A percentile compares a stretch with the other conserved stretches of the same genome.
phyloP scores from a whole-genome alignment of 192 early-diverging fungal species.

The Phycomyces blakesleeanus region DNA sequence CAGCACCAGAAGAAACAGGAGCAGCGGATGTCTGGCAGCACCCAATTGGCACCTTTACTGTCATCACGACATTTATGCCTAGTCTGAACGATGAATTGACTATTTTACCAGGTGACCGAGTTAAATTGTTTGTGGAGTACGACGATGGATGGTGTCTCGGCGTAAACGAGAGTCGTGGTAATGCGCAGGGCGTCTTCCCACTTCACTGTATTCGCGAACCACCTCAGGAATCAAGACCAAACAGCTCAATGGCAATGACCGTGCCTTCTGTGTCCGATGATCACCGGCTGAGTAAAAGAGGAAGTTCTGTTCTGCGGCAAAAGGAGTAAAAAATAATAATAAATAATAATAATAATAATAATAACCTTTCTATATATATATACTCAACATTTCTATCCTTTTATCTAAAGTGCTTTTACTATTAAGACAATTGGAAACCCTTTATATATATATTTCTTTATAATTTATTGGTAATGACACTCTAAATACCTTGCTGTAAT shows the following conservation, averaged over 20 bases:
- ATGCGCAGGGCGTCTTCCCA: constrained; percentile 42
- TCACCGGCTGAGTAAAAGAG: neutral
- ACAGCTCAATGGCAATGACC: neutral
- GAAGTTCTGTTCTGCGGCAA: neutral
- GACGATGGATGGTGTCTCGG: constrained; percentile 52
- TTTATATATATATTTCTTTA: too few relatives aligned
- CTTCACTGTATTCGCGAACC: constrained; percentile 30
- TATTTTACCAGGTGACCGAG: constrained; percentile 42
- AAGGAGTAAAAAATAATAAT: too few relatives aligned
- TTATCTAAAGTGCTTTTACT: too few relatives aligned
- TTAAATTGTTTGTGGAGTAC: constrained; percentile 43
- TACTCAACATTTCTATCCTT: too few relatives aligned
- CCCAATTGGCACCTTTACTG: constrained; percentile 40
- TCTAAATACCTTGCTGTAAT: too few relatives aligned
- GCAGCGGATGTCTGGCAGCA: constrained; percentile 7
- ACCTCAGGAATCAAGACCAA: neutral
- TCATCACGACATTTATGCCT: constrained; percentile 38
- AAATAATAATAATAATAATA: too few relatives aligned
- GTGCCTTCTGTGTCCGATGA: neutral
- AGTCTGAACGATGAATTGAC: constrained; percentile 45
- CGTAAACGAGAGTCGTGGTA: constrained; percentile 36
- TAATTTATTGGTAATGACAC: too few relatives aligned
- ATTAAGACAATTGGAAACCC: too few relatives aligned
- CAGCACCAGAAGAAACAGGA: too few relatives aligned
- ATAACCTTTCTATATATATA: too few relatives aligned